Evolutionary conservation across 2,329 filamentous ascomycete species (phyloP).

Genomic region (Malbranchea zuffiana): DNA sequence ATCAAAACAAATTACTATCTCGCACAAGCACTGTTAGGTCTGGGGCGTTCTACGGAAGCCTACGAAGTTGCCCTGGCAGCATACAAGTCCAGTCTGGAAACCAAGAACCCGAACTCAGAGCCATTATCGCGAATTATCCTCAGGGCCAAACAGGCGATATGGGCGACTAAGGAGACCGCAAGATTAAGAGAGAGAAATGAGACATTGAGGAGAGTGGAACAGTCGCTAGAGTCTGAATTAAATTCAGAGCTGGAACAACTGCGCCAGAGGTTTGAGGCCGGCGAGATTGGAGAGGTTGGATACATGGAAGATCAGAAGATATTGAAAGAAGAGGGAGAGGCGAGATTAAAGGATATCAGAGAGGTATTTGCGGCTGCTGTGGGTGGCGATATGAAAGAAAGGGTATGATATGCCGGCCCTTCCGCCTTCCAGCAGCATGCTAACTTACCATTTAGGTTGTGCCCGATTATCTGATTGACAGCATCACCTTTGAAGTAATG

Average conservation of each 20-base stretch:
- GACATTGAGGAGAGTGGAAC: conserved; percentile 32
- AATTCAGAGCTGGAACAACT: conserved; percentile 29
- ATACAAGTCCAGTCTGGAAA: conserved; percentile 56
- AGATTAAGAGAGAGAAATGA: conserved; percentile 37
- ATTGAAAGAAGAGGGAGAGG: conserved; percentile 41
- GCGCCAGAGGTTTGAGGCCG: conserved; percentile 25
- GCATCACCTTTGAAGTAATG: conserved; percentile 42
- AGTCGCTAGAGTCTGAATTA: conserved; percentile 30
- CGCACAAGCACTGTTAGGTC: conserved; percentile 67
- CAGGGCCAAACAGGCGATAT: conserved; percentile 71
- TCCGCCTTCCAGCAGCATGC: not conserved
- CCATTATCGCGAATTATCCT: conserved; percentile 65
- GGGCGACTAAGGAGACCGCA: conserved; percentile 59
- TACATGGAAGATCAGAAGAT: conserved; percentile 57
- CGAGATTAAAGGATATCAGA: conserved; percentile 37
- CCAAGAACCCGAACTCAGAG: conserved; percentile 55
- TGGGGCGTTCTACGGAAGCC: conserved; percentile 62
- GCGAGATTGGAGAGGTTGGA: conserved; percentile 47
- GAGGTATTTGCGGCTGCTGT: conserved; percentile 34
- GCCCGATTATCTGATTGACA: conserved; percentile 39
- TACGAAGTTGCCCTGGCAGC: conserved; percentile 59
- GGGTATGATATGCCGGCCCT: conserved; percentile 26
- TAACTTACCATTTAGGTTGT: conserved; percentile 27
- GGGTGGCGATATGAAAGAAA: conserved; percentile 33
- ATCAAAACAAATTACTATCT: conserved; percentile 81